Percentiles rank a stretch among this genome's conserved stretches.
These are phyloP conservation scores for Picochlorum costavermella DNA, from an alignment of 139 green algal genomes.

Conservation along the genomic window DNA sequence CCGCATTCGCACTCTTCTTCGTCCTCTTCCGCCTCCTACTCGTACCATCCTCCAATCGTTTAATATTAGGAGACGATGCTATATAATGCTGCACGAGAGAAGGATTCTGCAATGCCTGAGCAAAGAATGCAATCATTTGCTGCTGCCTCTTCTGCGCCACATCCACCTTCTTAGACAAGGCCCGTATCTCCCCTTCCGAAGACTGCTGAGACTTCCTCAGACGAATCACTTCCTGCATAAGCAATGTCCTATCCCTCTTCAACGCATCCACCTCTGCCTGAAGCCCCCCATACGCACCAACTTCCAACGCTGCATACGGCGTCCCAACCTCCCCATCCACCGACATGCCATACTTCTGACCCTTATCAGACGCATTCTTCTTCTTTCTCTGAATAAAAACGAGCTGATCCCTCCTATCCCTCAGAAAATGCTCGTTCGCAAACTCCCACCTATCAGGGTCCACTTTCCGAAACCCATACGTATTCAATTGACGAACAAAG, in stretches of 20 bases:
- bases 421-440: conserved; percentile 86
- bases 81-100: conserved; percentile 59
- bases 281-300: conserved; percentile 68
- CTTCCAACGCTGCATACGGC: conserved; percentile 31
- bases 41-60: conserved; percentile 29
- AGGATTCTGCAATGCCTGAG: conserved; percentile 69
- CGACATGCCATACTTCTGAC: not conserved
- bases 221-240: conserved; percentile 81
- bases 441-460: conserved; percentile 97
- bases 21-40: conserved; percentile 31
- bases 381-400: conserved; percentile 75
- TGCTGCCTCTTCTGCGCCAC: conserved; percentile 64
- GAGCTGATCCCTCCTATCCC: conserved; percentile 63
- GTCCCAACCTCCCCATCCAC: conserved; percentile 2
- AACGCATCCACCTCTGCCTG: conserved; percentile 62
- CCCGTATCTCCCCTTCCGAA: conserved; percentile 45
- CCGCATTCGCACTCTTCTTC: not conserved
- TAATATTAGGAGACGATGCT: conserved; percentile 23
- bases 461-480: conserved; percentile 95
- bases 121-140: conserved; percentile 75
- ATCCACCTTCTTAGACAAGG: conserved; percentile 58
- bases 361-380: not conserved
- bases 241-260: conserved; percentile 79
- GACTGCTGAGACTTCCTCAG: conserved; percentile 63
- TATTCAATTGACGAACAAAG: conserved; percentile 97